Evolutionary conservation across 768 basidiomycete genomes (phyloP), one percentile per base, ranked within the genome.

Genomic region (Mycena latifolia): DNA sequence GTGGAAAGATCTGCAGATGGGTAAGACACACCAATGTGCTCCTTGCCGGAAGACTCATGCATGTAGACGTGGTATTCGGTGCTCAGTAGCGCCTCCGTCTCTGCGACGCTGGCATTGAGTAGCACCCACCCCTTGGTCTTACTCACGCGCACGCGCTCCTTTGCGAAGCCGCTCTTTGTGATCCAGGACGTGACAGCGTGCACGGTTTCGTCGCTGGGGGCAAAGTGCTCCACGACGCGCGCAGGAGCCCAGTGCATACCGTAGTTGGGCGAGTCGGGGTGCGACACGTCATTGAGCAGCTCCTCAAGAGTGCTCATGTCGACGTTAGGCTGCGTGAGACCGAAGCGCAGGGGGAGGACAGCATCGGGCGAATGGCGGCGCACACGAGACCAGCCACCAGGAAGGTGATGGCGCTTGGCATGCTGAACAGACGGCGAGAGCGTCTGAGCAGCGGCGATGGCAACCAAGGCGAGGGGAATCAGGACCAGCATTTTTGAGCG

Each of bases 211-310:
- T 65, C 61, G 25, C 77, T 78, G 20, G 86, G 84, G 2, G 83
- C 75, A 74, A 88, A 88, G 12, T 79, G 77, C 20, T 79, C 75
- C 6, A 81, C 78, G 28, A 87, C 78, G 55, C 84, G 71, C 2
- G 75, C 77, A 5, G 86, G 73, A 7, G 79, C 74, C 80, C 83
- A 86, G 69, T 88, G 86, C 60, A 82, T 75, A 17, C 86, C 85
- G 67, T 86, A 88, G 67, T 77, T 77, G 8, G 77, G 77, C 1
- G 86, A 87, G 25, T 82, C 80, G 4, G 86, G 86, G 60, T 87
- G 81, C 3, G 86, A 82, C 22, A 88, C 82, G 35, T 80, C 80
- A 68, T 80, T 72, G 20, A 88, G 79, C 50, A 82, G 75, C 10
- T 79, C 79, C 67, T 85, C 84, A 52, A 88, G 72, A 6, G 75